Base-by-base conservation (phyloP, 257 asterid species). In the Mitragyna speciosa region DNA sequence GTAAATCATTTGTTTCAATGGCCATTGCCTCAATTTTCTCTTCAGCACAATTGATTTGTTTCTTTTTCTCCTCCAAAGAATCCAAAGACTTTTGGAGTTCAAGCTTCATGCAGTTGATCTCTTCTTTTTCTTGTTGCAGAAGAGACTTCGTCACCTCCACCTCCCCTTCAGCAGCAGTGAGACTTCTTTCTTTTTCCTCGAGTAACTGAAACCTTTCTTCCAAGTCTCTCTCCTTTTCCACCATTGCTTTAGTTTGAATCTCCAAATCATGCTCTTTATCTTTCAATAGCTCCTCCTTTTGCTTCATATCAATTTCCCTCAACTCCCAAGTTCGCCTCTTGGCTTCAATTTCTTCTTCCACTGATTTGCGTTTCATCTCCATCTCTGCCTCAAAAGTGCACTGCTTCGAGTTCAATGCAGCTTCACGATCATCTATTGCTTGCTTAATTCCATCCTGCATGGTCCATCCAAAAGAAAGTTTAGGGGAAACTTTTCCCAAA, bases 261-360 rank as follows among this genome's bases (percentile, higher is more conserved):
- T 88, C 93, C 79, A 92, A 69, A 70, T 94, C 98, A 54, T 87
- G 87, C 79, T 94, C 98, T 84, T 88, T 91, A 74, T 96, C 99
- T 7, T 83, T 69, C 65, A 92, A 70, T 47, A 82, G 77, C 72
- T 96, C 97, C 89, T 94, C 98, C 45, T 88, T 85, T 70, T 90
- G 94, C 86, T 79, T 90, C 82, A 94, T 83, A 84, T 96, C 99
- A 79, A 96, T 80, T 81, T 96, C 99, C 86, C 83, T 96, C 87
- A 96, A 84, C 81, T 96, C 99, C 93, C 92, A 91, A 78, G 80
- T 90, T 77, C 98, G 89, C 86, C 95, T 90, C 87, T 84, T 94
- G 82, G 86, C 81, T 72, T 89, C 83, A 47, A 87, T 83, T 84
- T 96, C 99, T 70, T 92, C 97, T 66, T 94, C 97, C 76, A 83